Conservation (phyloP, 192 early-diverging fungal species). For the Ambispora gerdemannii region DNA sequence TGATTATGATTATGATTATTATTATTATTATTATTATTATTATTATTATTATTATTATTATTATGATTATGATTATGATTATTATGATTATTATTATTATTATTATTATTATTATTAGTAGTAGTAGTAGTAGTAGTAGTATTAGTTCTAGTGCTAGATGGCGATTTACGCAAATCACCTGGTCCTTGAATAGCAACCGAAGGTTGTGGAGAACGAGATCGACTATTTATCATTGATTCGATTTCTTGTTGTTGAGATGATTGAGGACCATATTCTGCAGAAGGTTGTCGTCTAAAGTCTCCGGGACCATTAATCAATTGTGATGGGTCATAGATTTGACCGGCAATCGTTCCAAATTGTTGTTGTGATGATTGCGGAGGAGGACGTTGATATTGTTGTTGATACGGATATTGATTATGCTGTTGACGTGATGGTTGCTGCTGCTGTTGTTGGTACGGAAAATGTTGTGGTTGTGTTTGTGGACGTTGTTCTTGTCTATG, state of each 20-base stretch:
- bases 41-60: background rate
- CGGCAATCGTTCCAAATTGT: background rate
- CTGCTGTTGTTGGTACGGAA: background rate
- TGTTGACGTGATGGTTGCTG: constrained; percentile 13
- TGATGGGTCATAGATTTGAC: background rate
- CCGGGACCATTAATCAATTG: constrained; percentile 3
- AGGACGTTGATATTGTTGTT: constrained; percentile 20
- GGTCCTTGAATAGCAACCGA: constrained; percentile 1
- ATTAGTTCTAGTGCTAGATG: background rate
- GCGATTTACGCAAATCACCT: background rate
- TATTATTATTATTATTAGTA: constrained; percentile 22
- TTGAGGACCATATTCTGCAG: background rate
- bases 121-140: background rate
- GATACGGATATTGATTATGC: background rate
- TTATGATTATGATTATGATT: constrained; percentile 12
- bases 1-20: constrained; percentile 11
- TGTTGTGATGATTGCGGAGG: background rate
- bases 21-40: background rate
- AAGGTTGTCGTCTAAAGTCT: constrained; percentile 4
- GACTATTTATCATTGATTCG: background rate
- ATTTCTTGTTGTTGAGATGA: constrained; percentile 25
- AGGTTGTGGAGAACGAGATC: background rate
- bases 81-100: constrained; percentile 2
- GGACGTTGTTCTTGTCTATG: constrained; percentile 19
- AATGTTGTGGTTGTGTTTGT: constrained; percentile 4